Base-by-base conservation (phyloP, 192 early-diverging fungal species). In the Oehlia diaphana region DNA sequence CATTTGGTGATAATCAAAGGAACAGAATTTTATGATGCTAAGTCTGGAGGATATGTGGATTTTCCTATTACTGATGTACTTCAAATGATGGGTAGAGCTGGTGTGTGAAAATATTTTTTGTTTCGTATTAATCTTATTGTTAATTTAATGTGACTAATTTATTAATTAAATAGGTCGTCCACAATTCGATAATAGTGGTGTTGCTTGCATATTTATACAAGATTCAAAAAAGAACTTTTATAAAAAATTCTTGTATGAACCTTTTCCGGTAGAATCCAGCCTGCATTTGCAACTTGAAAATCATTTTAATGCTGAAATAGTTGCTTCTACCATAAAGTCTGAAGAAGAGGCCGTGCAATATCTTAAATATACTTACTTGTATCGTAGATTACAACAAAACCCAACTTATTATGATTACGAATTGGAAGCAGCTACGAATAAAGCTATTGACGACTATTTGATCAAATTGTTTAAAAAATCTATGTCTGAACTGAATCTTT, bases 21-120 rank as follows among this genome's bases (percentile, higher is more conserved):
- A 21, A 99, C 98, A 0, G 97, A 99, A 85, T 99, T 89, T 76
- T 99, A 93, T 82, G 97, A 99, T 81, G 95, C 94, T 66, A 95
- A 95, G 80, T 87, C 90, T 16, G 89, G 91, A 21, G 92, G 93
- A 0, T 99, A 99, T 81, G 96, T 97, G 12, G 98, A 99, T 79
- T 96, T 95, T 79, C 97, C 97, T 0, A 96, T 99, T 75, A 98
- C 98, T 9, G 97, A 99, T 83, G 94, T 99, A 9, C 85, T 99
- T 63, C 98, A 99, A 84, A 99, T 99, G 97, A 96, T 99, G 91
- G 98, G 97, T 23, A 93, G 97, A 77, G 98, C 98, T 8, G 97
- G 94, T 64, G 67, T 19, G 35, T 79, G 66, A 19, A 58, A 4
- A 21, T 58, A n/a, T 21, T 21, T 7, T 21, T 58, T 6, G n/a